Percentiles rank a stretch among this genome's conserved stretches.
These are phyloP conservation scores for Metschnikowia amazonensis DNA, from an alignment of 805 yeast genomes.

Conservation along the genomic window DNA sequence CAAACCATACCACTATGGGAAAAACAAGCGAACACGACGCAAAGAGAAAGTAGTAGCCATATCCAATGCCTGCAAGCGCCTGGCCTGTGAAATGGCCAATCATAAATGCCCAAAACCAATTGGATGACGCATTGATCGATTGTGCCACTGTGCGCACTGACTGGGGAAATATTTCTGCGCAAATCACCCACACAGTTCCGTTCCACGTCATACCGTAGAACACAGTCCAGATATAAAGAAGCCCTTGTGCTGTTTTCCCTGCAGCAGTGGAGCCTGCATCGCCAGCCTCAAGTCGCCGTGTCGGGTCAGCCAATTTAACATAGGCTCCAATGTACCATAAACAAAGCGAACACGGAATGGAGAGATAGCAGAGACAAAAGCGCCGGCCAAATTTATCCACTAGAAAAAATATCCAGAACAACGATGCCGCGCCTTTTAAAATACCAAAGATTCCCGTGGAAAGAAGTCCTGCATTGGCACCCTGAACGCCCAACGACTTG, in stretches of 20 bases:
- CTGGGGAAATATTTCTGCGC: constrained; percentile 45
- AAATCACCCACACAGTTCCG: constrained; percentile 47
- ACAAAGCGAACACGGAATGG: constrained; percentile 39
- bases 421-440: constrained; percentile 43
- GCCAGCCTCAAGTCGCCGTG: constrained; percentile 20
- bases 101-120: constrained; percentile 51
- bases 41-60: constrained; percentile 44
- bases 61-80: constrained; percentile 41
- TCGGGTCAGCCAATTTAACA: constrained; percentile 35
- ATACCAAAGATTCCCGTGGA: constrained; percentile 55
- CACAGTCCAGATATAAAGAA: constrained; percentile 46
- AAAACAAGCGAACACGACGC: constrained; percentile 28
- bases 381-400: constrained; percentile 49
- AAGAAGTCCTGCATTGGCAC: constrained; percentile 42
- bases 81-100: constrained; percentile 45
- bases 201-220: constrained; percentile 43
- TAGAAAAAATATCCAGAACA: constrained; percentile 42
- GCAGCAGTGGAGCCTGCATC: constrained; percentile 29
- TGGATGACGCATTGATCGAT: constrained; percentile 42
- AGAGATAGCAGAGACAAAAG: constrained; percentile 34
- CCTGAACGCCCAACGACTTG: constrained; percentile 45
- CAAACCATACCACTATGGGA: constrained; percentile 27
- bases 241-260: constrained; percentile 42
- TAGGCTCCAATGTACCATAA: constrained; percentile 50
- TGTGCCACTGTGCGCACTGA: constrained; percentile 41